Percentiles rank a stretch among this genome's conserved stretches.
These are phyloP conservation scores for Neopestalotiopsis rosae DNA, from an alignment of 2,329 filamentous ascomycete species.

Conservation along the genomic window DNA sequence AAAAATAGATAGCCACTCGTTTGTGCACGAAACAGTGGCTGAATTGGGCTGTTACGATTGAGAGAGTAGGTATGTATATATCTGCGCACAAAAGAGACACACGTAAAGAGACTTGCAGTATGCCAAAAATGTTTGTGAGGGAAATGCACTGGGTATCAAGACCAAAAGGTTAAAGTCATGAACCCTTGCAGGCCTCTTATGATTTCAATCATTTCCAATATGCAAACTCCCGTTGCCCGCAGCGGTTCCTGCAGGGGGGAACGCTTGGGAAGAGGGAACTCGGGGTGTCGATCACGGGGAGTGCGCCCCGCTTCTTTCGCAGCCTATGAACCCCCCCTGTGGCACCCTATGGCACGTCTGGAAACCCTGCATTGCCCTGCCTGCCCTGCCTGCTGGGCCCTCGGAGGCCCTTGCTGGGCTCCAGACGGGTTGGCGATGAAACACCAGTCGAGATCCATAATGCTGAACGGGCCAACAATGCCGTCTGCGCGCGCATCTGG, in stretches of 20 bases:
- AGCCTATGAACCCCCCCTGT: background rate
- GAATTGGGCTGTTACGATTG: conserved; percentile 2
- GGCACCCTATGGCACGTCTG: background rate
- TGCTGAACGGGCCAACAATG: background rate
- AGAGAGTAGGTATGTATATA: no score
- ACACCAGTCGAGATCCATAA: conserved; percentile 11
- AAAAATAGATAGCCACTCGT: background rate
- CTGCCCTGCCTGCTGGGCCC: background rate
- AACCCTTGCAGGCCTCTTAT: background rate
- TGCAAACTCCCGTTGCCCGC: background rate
- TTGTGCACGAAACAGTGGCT: background rate
- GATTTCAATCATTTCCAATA: background rate
- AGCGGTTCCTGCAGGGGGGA: background rate
- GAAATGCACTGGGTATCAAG: background rate
- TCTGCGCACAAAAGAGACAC: background rate
- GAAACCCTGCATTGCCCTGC: background rate
- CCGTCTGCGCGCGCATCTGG: background rate
- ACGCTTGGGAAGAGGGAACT: no score
- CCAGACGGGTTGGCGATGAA: conserved; percentile 5
- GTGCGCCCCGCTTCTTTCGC: background rate
- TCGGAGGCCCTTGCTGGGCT: background rate
- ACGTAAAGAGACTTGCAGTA: background rate
- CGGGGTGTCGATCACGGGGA: background rate
- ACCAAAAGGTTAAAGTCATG: background rate
- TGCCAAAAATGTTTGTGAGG: background rate